These are phyloP conservation scores for Trypanosoma boissoni DNA, from an alignment of 208 protist genomes.

Conservation along the genomic window DNA sequence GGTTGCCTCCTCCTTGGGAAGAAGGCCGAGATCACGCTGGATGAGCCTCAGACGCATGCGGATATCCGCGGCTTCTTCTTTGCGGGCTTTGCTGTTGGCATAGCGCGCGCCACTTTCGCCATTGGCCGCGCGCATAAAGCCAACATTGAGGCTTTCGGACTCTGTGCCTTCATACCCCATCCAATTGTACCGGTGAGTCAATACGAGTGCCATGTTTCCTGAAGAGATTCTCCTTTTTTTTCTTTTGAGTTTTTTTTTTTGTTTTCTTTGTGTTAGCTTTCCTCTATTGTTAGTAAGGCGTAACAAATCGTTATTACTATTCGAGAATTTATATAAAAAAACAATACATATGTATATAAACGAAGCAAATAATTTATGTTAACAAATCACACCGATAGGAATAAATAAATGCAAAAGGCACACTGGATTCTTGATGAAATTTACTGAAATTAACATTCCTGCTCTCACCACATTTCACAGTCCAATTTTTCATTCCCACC, in stretches of 20 bases:
- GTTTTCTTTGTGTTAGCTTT: not conserved
- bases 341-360: no score
- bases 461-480: no score
- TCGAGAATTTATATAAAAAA: not conserved
- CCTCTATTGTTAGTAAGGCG: not conserved
- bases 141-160: slow-evolving; percentile 44
- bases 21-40: slow-evolving; percentile 74
- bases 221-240: not conserved
- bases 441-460: no score
- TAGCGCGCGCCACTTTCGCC: slow-evolving; percentile 25
- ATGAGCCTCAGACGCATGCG: slow-evolving; percentile 68
- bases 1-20: slow-evolving; percentile 63
- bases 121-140: slow-evolving; percentile 35
- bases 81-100: slow-evolving; percentile 58
- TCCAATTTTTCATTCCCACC: no score
- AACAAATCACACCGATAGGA: no score
- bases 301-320: not conserved
- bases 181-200: slow-evolving; percentile 82
- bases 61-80: slow-evolving; percentile 54
- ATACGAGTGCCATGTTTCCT: slow-evolving; percentile 36
- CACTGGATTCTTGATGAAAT: no score
- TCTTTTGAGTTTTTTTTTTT: not conserved
- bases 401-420: no score
- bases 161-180: slow-evolving; percentile 84
- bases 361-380: no score